Conservation (phyloP, 2,329 filamentous ascomycete species). For the Aphanocladium album region DNA sequence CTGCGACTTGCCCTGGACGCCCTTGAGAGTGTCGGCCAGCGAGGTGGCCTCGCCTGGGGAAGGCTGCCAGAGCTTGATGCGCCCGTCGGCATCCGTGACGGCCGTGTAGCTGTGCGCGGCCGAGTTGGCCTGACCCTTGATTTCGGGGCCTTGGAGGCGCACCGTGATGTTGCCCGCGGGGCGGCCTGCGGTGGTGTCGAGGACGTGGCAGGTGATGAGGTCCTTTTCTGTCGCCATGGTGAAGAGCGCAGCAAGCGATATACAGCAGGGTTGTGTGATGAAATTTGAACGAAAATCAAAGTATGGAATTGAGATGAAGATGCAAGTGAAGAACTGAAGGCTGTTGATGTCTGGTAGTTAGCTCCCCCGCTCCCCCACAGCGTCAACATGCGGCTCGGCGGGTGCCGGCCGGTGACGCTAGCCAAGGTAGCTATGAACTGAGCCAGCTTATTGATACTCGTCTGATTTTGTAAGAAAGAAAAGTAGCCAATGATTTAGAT, state of each 20-base stretch:
- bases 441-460: too few relatives aligned
- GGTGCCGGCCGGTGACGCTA: conserved; percentile 10
- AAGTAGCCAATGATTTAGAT: too few relatives aligned
- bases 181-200: conserved; percentile 71
- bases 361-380: neutral
- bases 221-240: conserved; percentile 37
- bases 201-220: conserved; percentile 80
- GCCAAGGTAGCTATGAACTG: neutral
- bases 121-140: conserved; percentile 18
- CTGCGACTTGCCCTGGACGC: conserved; percentile 40
- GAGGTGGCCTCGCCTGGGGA: conserved; percentile 37
- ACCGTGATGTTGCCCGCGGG: conserved; percentile 65
- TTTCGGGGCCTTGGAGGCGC: conserved; percentile 48
- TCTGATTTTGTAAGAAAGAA: too few relatives aligned
- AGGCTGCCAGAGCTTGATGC: conserved; percentile 64
- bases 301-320: neutral
- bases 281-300: neutral
- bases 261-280: neutral
- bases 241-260: too few relatives aligned
- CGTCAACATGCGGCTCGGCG: conserved; percentile 6
- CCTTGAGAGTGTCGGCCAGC: conserved; percentile 50
- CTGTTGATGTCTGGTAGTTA: neutral
- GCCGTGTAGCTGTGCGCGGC: conserved; percentile 15
- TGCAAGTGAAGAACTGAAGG: neutral
- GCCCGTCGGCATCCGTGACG: conserved; percentile 68